Percentiles rank a stretch among this genome's conserved stretches.
Conservation (phyloP, 2,329 filamentous ascomycete species). For the Monosporascus ibericus region DNA sequence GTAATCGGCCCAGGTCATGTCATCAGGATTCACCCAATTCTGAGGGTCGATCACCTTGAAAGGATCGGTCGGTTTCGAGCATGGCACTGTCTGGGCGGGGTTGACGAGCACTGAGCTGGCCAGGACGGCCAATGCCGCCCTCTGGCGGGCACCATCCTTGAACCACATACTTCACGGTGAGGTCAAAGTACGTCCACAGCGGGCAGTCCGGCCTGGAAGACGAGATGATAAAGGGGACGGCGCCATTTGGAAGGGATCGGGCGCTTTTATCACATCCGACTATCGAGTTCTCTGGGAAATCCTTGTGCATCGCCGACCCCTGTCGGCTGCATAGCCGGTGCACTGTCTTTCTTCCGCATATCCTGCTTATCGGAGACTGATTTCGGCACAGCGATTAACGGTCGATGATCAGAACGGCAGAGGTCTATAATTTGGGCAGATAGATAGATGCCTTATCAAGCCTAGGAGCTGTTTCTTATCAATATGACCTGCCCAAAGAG, state of each 20-base stretch:
- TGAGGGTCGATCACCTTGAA: slow-evolving; percentile 46
- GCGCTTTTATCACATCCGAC: too few species aligned
- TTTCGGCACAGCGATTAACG: too few species aligned
- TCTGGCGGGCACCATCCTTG: slow-evolving; percentile 2
- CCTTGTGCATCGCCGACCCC: too few species aligned
- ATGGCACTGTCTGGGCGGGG: slow-evolving; percentile 12
- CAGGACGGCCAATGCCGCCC: slow-evolving; percentile 11
- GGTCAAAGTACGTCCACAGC: neutral
- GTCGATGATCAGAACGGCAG: too few species aligned
- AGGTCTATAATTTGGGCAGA: too few species aligned
- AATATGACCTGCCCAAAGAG: too few species aligned
- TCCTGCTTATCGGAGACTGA: too few species aligned
- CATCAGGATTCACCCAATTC: slow-evolving; percentile 46
- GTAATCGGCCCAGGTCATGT: slow-evolving; percentile 48
- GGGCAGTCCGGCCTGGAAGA: neutral
- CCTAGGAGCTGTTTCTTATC: too few species aligned
- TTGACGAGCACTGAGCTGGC: slow-evolving; percentile 8
- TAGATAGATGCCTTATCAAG: too few species aligned
- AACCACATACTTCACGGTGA: slow-evolving; percentile 12
- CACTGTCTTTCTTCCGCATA: too few species aligned
- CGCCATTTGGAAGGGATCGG: neutral
- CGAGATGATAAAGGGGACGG: neutral
- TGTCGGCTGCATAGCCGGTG: too few species aligned
- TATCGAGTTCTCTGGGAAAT: too few species aligned
- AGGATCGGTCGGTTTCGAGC: slow-evolving; percentile 25